A percentile compares a stretch with the other conserved stretches of the same genome.
Evolutionary conservation across 148 eudicot genomes (phyloP).

Genomic region (Beta vulgaris): DNA sequence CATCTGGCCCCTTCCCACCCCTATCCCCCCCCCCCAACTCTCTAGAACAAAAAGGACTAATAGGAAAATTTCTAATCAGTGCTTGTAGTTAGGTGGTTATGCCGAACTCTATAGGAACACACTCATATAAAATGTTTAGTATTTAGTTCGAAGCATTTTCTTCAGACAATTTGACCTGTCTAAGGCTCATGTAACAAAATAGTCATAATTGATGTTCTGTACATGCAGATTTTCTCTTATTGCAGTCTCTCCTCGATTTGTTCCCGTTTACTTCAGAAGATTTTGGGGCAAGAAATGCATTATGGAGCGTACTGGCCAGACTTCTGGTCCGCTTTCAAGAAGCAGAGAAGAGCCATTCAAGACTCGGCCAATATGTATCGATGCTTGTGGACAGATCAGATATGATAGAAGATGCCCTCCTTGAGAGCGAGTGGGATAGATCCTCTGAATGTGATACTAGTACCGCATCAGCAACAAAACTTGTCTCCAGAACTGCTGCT

Average conservation of each 20-base stretch:
- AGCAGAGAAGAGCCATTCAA: conserved; percentile 49
- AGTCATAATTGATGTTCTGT: conserved; percentile 28
- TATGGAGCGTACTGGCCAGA: conserved; percentile 76
- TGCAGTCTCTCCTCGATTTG: conserved; percentile 72
- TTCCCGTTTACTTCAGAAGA: conserved; percentile 82
- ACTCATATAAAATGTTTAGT: not conserved
- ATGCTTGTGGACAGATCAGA: conserved; percentile 58
- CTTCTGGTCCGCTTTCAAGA: conserved; percentile 44
- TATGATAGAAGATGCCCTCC: conserved; percentile 74
- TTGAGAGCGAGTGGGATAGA: conserved; percentile 42
- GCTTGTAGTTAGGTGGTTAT: not conserved
- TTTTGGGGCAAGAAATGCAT: conserved; percentile 70
- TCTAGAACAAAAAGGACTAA: not conserved
- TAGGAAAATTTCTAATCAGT: not conserved
- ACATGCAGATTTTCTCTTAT: conserved; percentile 53
- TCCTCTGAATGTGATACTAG: conserved; percentile 26
- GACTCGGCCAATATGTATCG: conserved; percentile 42
- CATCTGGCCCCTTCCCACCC: not conserved
- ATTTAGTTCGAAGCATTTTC: too few species aligned
- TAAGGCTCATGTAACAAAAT: not conserved
- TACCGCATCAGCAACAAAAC: conserved; percentile 25
- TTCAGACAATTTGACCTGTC: too few species aligned
- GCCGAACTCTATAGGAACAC: not conserved
- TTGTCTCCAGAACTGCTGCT: conserved; percentile 43
- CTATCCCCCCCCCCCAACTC: not conserved